Evolutionary conservation across 202 grass and related monocot genomes (phyloP).

Genomic region (Eragrostis tef): DNA sequence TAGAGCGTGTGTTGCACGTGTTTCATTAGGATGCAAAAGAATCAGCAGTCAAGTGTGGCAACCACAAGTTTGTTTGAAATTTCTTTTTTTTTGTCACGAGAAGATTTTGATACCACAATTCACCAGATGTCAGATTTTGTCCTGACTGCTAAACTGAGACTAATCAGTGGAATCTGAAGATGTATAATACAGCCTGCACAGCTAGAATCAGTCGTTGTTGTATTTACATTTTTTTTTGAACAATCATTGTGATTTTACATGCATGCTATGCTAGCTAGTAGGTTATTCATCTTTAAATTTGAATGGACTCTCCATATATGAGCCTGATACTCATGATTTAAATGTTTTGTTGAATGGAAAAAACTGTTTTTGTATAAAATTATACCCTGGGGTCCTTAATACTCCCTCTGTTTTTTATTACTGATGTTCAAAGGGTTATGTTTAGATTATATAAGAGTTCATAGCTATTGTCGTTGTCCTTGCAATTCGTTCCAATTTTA

Average conservation of each 20-base stretch:
- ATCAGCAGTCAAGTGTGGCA: background rate
- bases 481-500: background rate
- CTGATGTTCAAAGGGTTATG: background rate
- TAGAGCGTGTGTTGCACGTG: background rate
- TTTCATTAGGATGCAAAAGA: background rate
- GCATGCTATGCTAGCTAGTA: background rate
- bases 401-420: no score
- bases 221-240: background rate
- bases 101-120: conserved; percentile 3
- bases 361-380: background rate
- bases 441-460: background rate
- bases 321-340: background rate
- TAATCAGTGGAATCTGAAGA: background rate
- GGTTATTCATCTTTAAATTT: background rate
- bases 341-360: background rate
- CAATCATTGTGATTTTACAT: background rate
- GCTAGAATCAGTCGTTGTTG: background rate
- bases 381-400: background rate
- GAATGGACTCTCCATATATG: conserved; percentile 14
- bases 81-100: background rate
- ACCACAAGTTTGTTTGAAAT: conserved; percentile 5
- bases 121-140: background rate
- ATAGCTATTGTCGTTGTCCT: background rate
- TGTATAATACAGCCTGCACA: background rate
- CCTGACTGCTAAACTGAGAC: background rate